phyloP scores from a whole-genome alignment of 148 eudicot genomes.

The Heliamphora exappendiculata region DNA sequence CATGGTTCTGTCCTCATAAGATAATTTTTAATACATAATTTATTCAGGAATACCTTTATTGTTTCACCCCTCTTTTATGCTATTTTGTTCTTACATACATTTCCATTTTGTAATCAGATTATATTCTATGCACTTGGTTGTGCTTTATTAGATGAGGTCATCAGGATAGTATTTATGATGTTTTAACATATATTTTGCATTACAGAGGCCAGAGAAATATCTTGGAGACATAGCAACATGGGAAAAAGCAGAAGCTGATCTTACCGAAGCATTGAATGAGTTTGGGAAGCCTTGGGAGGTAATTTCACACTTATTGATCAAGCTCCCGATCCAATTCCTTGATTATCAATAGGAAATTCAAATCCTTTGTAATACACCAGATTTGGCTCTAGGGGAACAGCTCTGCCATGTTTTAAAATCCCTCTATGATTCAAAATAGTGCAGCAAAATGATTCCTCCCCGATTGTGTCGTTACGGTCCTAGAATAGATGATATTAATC shows the following conservation, averaged over 20 bases:
- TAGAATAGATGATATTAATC: not conserved
- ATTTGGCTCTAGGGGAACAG: not conserved
- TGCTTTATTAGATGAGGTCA: not conserved
- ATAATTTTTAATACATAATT: not conserved
- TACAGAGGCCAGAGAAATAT: slow-evolving; percentile 91
- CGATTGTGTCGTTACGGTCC: not conserved
- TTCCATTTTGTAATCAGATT: not conserved
- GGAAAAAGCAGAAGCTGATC: slow-evolving; percentile 91
- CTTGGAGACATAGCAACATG: slow-evolving; percentile 82
- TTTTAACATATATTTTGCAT: slow-evolving; percentile 1
- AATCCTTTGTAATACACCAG: not conserved
- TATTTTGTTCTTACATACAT: not conserved
- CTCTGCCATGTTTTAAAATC: not conserved
- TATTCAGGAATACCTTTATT: not conserved
- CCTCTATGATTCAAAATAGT: not conserved
- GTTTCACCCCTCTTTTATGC: not conserved
- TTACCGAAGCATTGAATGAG: slow-evolving; percentile 81
- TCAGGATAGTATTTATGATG: not conserved
- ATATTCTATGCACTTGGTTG: not conserved
- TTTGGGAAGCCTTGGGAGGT: slow-evolving; percentile 97
- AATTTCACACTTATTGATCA: not conserved
- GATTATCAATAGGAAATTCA: not conserved
- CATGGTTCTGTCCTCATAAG: not conserved
- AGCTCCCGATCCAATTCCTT: too few species aligned
- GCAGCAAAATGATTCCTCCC: not conserved